Evolutionary conservation across 2,329 filamentous ascomycete genomes (phyloP).

Genomic region (Sarocladium kiliense): DNA sequence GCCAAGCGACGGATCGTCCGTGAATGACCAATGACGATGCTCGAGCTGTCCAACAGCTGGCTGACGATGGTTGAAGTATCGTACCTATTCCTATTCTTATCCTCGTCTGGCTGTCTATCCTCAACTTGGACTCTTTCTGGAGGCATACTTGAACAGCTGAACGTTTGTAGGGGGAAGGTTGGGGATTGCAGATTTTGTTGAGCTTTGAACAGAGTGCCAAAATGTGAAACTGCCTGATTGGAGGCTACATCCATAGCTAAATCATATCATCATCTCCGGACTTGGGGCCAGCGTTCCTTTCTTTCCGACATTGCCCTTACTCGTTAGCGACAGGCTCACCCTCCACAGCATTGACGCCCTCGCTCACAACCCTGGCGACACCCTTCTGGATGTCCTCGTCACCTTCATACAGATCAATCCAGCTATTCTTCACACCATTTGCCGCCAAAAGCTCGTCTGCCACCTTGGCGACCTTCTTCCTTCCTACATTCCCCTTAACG

Average conservation of each 20-base stretch:
- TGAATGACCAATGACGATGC: neutral
- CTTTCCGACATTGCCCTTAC: slow-evolving; percentile 9
- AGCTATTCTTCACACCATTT: slow-evolving; percentile 40
- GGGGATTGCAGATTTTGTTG: neutral
- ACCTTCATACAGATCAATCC: slow-evolving; percentile 52
- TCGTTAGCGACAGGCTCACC: slow-evolving; percentile 38
- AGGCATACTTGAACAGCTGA: neutral
- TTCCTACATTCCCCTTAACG: slow-evolving; percentile 37
- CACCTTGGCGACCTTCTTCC: slow-evolving; percentile 56
- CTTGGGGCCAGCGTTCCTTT: too few species aligned
- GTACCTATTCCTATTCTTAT: neutral
- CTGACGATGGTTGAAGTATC: neutral
- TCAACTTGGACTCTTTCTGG: neutral
- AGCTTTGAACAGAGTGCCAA: neutral
- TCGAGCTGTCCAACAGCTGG: neutral
- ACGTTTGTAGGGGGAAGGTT: neutral
- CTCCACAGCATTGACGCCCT: slow-evolving; percentile 46
- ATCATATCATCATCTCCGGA: too few species aligned
- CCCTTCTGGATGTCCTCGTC: slow-evolving; percentile 41
- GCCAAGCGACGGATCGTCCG: neutral
- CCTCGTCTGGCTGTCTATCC: neutral
- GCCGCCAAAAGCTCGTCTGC: slow-evolving; percentile 50
- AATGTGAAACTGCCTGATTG: neutral
- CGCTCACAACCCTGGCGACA: slow-evolving; percentile 42
- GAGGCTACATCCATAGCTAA: neutral